Evolutionary conservation across 2,329 filamentous ascomycete genomes (phyloP), one percentile per base, ranked within the genome.

Genomic region (Myriosclerotinia curreyana): DNA sequence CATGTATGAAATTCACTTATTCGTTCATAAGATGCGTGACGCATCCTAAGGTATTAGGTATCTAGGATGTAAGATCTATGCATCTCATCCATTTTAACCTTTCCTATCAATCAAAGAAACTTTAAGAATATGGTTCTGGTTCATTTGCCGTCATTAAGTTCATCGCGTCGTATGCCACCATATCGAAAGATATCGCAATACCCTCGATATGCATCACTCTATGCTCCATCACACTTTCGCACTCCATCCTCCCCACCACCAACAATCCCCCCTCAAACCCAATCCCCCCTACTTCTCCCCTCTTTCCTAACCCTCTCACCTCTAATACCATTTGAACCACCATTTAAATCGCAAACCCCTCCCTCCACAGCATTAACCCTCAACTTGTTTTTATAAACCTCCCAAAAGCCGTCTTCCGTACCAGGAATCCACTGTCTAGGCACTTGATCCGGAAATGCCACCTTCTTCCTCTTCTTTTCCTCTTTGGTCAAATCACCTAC

Each of bases 281-380:
- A 58, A 25, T 34, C 31, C 15, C 55, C 42, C 20, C 14, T 44
- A 9, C 14, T 17, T 0, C 9, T 34, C 2, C n/a, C 38, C 3
- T 38, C 5, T 38, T 62, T 54, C n/a, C n/a, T 56, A 28, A 56
- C 17, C 9, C 60, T 49, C 15, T 34, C 52, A 22, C 9, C 42
- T 20, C 31, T 50, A 25, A 12, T 22, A 1, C 17, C 17, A 2
- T 4, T 58, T 11, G n/a, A 11, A 3, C 44, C 25, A 22, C 40
- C 50, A 48, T 40, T 53, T 58, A 74, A 64, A 62, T 72, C 67
- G 42, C 71, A 73, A n/a, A 73, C 50, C 0, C 69, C 70, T 15
- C 62, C 61, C n/a, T 73, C 69, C n/a, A 67, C 69, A 5, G 71
- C 70, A 66, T 74, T 72, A 28, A 76, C 73, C n/a, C 74, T 68